phyloP scores from a whole-genome alignment of 2,329 filamentous ascomycete species.

The Zarea fungicola region DNA sequence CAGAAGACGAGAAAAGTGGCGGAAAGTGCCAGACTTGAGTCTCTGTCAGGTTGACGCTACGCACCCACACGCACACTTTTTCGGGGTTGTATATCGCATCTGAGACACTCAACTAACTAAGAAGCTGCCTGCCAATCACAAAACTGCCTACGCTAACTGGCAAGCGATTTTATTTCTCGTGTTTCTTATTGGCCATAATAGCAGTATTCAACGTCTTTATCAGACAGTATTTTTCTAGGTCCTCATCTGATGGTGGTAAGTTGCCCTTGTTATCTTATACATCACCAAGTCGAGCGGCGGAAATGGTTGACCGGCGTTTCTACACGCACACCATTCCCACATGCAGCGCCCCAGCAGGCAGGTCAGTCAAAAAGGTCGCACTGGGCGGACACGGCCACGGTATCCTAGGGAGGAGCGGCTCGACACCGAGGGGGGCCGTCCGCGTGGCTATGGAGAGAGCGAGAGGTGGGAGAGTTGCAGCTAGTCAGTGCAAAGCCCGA shows the following conservation, averaged over 20 bases:
- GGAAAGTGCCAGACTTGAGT: not conserved
- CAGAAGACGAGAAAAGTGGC: not conserved
- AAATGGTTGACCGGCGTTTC: not conserved
- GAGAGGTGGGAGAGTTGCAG: not conserved
- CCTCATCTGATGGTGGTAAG: not conserved
- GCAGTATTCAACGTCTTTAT: no score
- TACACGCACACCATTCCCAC: constrained; percentile 6
- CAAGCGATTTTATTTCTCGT: not conserved
- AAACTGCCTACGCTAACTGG: not conserved
- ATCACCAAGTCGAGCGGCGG: not conserved
- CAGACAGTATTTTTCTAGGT: no score
- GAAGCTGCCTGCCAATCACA: no score
- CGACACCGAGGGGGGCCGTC: constrained; percentile 13
- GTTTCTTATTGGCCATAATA: no score
- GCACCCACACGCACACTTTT: no score
- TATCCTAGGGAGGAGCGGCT: constrained; percentile 1
- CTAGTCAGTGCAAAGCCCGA: not conserved
- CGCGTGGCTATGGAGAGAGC: not conserved
- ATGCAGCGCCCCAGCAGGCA: not conserved
- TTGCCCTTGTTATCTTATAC: not conserved
- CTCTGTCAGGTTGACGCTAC: no score
- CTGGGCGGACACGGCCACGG: constrained; percentile 12
- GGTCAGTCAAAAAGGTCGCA: constrained; percentile 5
- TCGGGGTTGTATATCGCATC: not conserved
- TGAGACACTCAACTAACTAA: no score